Base-by-base conservation (phyloP, 495 filamentous ascomycete genomes). In the Thozetella sp. region DNA sequence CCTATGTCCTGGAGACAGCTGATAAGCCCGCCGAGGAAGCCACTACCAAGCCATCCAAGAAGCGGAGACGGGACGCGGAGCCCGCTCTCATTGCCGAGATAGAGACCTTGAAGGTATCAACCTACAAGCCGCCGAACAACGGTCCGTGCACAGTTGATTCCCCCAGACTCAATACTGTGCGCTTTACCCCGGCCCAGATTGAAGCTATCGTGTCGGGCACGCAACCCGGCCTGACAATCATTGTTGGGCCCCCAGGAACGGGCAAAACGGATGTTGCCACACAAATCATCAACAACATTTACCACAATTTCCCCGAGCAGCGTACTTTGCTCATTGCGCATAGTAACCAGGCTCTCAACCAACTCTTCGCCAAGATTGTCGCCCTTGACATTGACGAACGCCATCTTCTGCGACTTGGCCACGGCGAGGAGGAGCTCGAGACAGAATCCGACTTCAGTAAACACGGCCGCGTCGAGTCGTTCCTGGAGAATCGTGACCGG, bases 251-350 rank as follows among this genome's bases (percentile, higher is more conserved):
- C 43, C 95, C 95, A 10, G 95, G 95, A 15, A 99, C 95, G 2
- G 95, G 95, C 58, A 99, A 99, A 77, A 99, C 95, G 25, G 95
- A 99, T 74, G 96, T 99, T 56, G 93, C 92, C 24, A 97, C 94
- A 2, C 95, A 99, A 71, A 96, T 98, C 63, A 98, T 99, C 76
- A 97, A 92, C 81, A 97, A 97, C 69, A 90, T 99, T 55, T 99
- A 98, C 72, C 96, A 97, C 77, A 95, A 97, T 75, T 98, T 97
- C 70, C 95, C 96, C 17, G 80, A 83, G 24, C 93, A 99, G 70
- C 88, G 93, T 46, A 99, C 93, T 0, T 77, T 99, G 23, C 86
- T 99, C 40, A 88, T 99, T 63, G 96, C 95, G 12, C 95, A 98
- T 73, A 97, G 93, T 73, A 99, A 99, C 66, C 95, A 99, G 69